phyloP scores from a whole-genome alignment of 331 rosid species.

The Rosa hybrid region DNA sequence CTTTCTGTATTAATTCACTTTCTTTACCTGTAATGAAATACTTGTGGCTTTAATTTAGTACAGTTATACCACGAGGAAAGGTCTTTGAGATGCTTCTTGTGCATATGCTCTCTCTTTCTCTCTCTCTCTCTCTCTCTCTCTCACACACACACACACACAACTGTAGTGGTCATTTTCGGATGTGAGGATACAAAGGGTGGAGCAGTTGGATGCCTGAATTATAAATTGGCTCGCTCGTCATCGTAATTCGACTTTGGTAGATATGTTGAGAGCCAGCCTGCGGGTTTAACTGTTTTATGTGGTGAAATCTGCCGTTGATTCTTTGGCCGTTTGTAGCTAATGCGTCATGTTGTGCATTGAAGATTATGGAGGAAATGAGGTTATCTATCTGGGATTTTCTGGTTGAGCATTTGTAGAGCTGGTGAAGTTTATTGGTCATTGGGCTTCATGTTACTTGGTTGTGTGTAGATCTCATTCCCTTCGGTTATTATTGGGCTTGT shows the following conservation, averaged over 20 bases:
- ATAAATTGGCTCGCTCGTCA: too few relatives aligned
- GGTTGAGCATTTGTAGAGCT: background rate
- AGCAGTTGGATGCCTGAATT: background rate
- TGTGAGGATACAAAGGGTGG: background rate
- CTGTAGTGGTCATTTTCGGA: too few relatives aligned
- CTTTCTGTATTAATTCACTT: background rate
- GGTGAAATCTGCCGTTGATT: background rate
- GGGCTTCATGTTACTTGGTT: background rate
- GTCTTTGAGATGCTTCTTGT: background rate
- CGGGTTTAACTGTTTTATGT: background rate
- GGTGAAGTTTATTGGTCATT: background rate
- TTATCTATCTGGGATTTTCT: background rate
- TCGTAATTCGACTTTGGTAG: background rate
- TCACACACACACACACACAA: too few relatives aligned
- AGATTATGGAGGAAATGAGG: background rate
- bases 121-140: background rate
- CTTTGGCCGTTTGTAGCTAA: background rate
- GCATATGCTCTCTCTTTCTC: background rate
- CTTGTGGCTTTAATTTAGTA: background rate
- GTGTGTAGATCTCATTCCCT: background rate
- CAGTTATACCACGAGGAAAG: background rate
- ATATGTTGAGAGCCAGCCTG: background rate
- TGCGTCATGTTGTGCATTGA: background rate
- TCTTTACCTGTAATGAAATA: background rate
- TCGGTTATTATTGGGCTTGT: background rate